Evolutionary conservation across 352 stramenopile genomes (phyloP).

Genomic region (Phytophthora sp.): DNA sequence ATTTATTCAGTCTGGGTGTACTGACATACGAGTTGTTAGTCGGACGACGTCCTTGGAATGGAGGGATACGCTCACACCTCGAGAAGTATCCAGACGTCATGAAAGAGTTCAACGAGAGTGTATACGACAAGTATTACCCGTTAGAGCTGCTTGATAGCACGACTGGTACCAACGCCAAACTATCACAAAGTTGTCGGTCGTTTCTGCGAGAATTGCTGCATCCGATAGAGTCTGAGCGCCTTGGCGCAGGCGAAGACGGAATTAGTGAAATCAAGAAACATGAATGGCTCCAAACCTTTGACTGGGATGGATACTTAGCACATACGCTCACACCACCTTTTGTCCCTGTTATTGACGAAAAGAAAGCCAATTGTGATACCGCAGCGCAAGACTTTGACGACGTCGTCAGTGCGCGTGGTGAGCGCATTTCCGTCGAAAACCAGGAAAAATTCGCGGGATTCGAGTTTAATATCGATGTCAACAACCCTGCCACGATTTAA

Average conservation of each 20-base stretch:
- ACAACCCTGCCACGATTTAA: conserved; percentile 32
- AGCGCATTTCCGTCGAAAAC: conserved; percentile 49
- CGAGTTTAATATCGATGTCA: conserved; percentile 60
- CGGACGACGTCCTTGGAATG: conserved; percentile 51
- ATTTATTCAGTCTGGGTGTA: conserved; percentile 76
- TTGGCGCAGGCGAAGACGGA: conserved; percentile 35
- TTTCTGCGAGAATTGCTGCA: conserved; percentile 63
- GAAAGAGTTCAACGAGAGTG: conserved; percentile 33
- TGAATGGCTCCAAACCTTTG: conserved; percentile 60
- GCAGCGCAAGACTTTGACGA: conserved; percentile 70
- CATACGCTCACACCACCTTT: conserved; percentile 51
- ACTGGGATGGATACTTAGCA: conserved; percentile 55
- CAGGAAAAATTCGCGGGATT: conserved; percentile 60
- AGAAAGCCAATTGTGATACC: conserved; percentile 71
- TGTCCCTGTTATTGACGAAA: conserved; percentile 57
- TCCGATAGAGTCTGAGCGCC: conserved; percentile 48
- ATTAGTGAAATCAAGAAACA: conserved; percentile 58
- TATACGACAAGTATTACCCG: conserved; percentile 57
- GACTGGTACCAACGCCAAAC: conserved; percentile 9
- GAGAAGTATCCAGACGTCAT: conserved; percentile 40
- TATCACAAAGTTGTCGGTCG: conserved; percentile 41
- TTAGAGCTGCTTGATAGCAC: conserved; percentile 48
- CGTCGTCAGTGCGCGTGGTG: conserved; percentile 43
- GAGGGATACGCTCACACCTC: conserved; percentile 37
- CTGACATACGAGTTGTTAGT: conserved; percentile 61